Conservation (phyloP, 1,284 basidiomycete genomes). For the Moesziomyces sp. region DNA sequence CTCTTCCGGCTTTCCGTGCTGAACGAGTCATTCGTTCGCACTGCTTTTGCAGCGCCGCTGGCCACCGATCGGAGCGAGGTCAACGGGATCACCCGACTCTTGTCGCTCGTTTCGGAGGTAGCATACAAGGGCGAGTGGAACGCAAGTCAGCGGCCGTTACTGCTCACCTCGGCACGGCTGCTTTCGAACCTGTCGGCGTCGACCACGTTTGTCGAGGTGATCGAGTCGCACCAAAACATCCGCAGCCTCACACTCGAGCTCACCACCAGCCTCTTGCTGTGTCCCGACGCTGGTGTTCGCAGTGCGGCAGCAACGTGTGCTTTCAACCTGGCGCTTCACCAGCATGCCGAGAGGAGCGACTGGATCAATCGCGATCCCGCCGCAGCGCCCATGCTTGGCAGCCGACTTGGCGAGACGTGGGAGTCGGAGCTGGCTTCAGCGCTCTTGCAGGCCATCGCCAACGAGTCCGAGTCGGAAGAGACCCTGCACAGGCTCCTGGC, state of each 20-base stretch:
- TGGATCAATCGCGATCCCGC: slow-evolving; percentile 49
- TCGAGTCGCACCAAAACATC: slow-evolving; percentile 71
- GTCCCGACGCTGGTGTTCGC: slow-evolving; percentile 76
- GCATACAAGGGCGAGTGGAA: slow-evolving; percentile 69
- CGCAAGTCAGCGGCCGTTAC: slow-evolving; percentile 70
- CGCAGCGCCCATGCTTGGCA: slow-evolving; percentile 73
- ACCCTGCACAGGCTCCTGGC: slow-evolving; percentile 76
- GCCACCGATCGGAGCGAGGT: slow-evolving; percentile 15
- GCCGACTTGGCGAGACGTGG: slow-evolving; percentile 74
- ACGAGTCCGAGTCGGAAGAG: slow-evolving; percentile 79
- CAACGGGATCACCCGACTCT: slow-evolving; percentile 17
- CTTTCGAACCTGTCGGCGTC: slow-evolving; percentile 78
- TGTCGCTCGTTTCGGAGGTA: slow-evolving; percentile 18
- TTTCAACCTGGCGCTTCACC: slow-evolving; percentile 75
- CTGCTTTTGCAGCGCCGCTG: slow-evolving; percentile 10
- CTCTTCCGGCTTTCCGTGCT: slow-evolving; percentile 83
- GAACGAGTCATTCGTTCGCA: slow-evolving; percentile 70
- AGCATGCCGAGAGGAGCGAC: slow-evolving; percentile 30
- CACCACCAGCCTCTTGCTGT: slow-evolving; percentile 75
- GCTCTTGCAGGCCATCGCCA: slow-evolving; percentile 77
- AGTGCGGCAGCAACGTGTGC: slow-evolving; percentile 82
- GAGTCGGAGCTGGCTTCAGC: slow-evolving; percentile 83
- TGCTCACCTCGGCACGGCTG: slow-evolving; percentile 77
- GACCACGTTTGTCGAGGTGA: slow-evolving; percentile 71
- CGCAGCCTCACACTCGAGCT: slow-evolving; percentile 70